phyloP scores from a whole-genome alignment of 176 grass and related monocot species.

The Pontederia crassipes region DNA sequence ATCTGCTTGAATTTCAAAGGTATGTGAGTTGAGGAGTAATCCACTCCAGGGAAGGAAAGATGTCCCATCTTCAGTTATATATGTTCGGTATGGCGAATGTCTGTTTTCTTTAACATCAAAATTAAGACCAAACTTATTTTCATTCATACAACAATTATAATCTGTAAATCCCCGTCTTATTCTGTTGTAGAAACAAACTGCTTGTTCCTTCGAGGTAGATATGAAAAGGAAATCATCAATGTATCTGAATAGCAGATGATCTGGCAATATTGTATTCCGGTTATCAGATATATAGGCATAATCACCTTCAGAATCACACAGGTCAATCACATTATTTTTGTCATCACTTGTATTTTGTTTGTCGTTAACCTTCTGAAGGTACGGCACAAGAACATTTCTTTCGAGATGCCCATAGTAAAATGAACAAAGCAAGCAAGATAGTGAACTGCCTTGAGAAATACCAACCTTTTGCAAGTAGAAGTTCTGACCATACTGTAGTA shows the following conservation, averaged over 20 bases:
- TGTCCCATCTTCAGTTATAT: conserved; percentile 51
- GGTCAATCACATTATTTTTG: background rate
- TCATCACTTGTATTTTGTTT: background rate
- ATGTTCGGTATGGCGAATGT: conserved; percentile 41
- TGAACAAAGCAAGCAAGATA: conserved; percentile 79
- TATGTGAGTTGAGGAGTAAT: conserved; percentile 81
- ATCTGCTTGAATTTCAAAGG: conserved; percentile 95
- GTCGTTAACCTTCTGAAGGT: conserved; percentile 17
- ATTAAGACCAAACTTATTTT: conserved; percentile 64
- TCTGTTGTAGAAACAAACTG: conserved; percentile 50
- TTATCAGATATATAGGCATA: background rate
- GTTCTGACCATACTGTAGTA: conserved; percentile 52
- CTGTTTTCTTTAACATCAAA: conserved; percentile 35
- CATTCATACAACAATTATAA: conserved; percentile 85
- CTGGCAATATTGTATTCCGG: background rate
- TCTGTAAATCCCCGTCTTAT: conserved; percentile 54
- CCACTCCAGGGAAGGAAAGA: conserved; percentile 94
- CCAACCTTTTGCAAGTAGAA: conserved; percentile 77
- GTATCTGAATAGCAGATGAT: conserved; percentile 62
- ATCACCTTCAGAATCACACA: background rate
- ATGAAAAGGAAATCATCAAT: conserved; percentile 89
- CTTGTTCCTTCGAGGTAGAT: conserved; percentile 61
- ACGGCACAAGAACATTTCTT: conserved; percentile 39
- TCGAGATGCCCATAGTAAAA: conserved; percentile 78
- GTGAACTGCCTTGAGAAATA: conserved; percentile 67